These are phyloP conservation scores for Castanopsis chinensis DNA, from an alignment of 306 rosid genomes.

Conservation along the genomic window DNA sequence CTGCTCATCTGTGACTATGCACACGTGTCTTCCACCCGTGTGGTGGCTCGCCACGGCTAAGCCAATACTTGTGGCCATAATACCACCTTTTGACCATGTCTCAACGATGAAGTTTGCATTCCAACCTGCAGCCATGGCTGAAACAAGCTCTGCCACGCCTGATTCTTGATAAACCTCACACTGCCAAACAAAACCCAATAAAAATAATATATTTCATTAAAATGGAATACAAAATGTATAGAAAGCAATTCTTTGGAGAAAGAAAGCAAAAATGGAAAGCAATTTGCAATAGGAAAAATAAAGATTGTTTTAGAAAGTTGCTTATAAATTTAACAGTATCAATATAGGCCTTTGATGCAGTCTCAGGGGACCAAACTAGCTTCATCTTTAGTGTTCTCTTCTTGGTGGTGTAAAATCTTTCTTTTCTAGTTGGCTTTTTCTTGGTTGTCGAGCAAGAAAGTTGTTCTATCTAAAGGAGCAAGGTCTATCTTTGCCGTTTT, in stretches of 20 bases:
- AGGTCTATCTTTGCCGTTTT: slow-evolving; percentile 14
- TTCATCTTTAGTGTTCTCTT: slow-evolving; percentile 45
- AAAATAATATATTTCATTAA: background rate
- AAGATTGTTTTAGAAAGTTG: background rate
- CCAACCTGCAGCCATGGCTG: slow-evolving; percentile 99
- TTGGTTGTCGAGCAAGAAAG: slow-evolving; percentile 11
- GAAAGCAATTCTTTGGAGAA: background rate
- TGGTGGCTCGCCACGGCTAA: slow-evolving; percentile 62
- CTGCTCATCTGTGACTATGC: slow-evolving; percentile 74
- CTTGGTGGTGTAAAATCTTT: background rate
- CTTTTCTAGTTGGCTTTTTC: background rate
- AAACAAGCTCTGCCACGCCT: slow-evolving; percentile 78
- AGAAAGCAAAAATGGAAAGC: background rate
- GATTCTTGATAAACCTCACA: slow-evolving; percentile 58
- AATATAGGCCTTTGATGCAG: slow-evolving; percentile 80
- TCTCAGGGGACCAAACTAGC: slow-evolving; percentile 90
- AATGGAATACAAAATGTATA: background rate
- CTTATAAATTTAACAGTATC: slow-evolving; percentile 81
- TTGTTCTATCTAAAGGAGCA: background rate
- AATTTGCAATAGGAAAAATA: too few species aligned
- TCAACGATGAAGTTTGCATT: slow-evolving; percentile 76
- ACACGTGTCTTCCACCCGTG: slow-evolving; percentile 77
- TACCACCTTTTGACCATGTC: slow-evolving; percentile 88
- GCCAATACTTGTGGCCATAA: slow-evolving; percentile 66
- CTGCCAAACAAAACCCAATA: slow-evolving; percentile 33